These are phyloP conservation scores for Gossypium anomalum DNA, from an alignment of 345 rosid species.

Conservation along the genomic window DNA sequence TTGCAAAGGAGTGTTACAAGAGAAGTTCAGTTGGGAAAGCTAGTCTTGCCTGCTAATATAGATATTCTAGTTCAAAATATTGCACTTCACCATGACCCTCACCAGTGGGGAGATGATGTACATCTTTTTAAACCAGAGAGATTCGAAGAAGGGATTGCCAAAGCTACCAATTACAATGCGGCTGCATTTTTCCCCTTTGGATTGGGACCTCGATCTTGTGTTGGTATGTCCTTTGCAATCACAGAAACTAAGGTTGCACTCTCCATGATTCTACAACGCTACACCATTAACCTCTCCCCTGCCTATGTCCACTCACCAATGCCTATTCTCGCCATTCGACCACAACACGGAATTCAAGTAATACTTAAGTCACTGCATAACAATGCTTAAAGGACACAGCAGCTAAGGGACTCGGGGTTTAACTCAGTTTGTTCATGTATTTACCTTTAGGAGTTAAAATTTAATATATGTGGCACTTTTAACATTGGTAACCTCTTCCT, in stretches of 20 bases:
- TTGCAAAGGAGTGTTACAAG: neutral
- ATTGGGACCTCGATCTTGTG: neutral
- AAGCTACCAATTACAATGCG: neutral
- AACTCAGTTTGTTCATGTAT: neutral
- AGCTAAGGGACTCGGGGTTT: neutral
- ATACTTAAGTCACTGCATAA: neutral
- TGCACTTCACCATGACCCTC: neutral
- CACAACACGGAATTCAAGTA: neutral
- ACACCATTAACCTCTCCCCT: neutral
- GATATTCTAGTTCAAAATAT: neutral
- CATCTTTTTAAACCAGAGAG: neutral
- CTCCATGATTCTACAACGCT: conserved; percentile 1
- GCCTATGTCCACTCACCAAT: neutral
- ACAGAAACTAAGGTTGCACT: neutral
- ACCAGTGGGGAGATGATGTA: neutral
- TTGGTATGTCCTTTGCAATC: neutral
- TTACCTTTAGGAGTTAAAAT: too few relatives aligned
- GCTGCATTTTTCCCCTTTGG: neutral
- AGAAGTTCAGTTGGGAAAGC: neutral
- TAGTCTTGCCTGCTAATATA: neutral
- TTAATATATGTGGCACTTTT: too few relatives aligned
- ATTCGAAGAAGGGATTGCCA: neutral
- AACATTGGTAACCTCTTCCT: too few relatives aligned
- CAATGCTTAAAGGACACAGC: neutral
- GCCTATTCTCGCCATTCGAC: neutral